A percentile compares a stretch with the other conserved stretches of the same genome.
phyloP scores from a whole-genome alignment of 352 stramenopile species.

The Phytopythium litorale region DNA sequence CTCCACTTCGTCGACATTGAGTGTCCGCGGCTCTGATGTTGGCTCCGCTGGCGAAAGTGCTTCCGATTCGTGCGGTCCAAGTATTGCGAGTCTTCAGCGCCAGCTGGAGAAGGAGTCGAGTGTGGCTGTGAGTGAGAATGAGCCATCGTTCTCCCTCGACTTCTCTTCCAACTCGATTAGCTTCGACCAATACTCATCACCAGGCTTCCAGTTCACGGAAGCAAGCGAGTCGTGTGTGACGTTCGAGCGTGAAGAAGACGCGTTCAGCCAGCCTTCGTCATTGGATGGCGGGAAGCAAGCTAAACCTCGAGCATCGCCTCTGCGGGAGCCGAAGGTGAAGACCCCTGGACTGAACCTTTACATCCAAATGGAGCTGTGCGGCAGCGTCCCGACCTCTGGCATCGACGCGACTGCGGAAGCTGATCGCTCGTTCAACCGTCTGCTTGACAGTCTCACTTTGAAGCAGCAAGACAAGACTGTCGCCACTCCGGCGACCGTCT shows the following conservation, averaged over 20 bases:
- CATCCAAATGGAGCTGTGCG: conserved; percentile 79
- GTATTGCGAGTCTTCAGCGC: conserved; percentile 4
- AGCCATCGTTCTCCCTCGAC: conserved; percentile 53
- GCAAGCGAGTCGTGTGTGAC: conserved; percentile 29
- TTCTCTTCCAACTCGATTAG: conserved; percentile 44
- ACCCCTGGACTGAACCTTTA: conserved; percentile 56
- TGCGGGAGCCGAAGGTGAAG: conserved; percentile 3
- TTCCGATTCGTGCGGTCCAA: not conserved
- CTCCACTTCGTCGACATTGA: conserved; percentile 25
- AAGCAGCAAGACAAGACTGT: not conserved
- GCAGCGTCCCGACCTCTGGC: conserved; percentile 10
- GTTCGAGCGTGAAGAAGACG: conserved; percentile 18
- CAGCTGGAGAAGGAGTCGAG: conserved; percentile 26
- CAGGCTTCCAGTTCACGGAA: conserved; percentile 60
- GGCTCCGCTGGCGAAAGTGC: conserved; percentile 11
- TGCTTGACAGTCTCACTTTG: conserved; percentile 36
- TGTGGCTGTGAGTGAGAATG: conserved; percentile 14
- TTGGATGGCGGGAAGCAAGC: conserved; percentile 8
- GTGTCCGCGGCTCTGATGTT: conserved; percentile 32
- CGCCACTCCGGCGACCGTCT: not conserved
- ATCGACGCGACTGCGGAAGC: conserved; percentile 11
- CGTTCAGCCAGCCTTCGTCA: conserved; percentile 16
- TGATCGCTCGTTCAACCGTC: conserved; percentile 39
- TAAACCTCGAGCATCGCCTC: not conserved
- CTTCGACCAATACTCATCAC: conserved; percentile 54